Evolutionary conservation across 768 basidiomycete species (phyloP), one percentile per base, ranked within the genome.

Genomic region (Pleurotus salmoneostramineus): DNA sequence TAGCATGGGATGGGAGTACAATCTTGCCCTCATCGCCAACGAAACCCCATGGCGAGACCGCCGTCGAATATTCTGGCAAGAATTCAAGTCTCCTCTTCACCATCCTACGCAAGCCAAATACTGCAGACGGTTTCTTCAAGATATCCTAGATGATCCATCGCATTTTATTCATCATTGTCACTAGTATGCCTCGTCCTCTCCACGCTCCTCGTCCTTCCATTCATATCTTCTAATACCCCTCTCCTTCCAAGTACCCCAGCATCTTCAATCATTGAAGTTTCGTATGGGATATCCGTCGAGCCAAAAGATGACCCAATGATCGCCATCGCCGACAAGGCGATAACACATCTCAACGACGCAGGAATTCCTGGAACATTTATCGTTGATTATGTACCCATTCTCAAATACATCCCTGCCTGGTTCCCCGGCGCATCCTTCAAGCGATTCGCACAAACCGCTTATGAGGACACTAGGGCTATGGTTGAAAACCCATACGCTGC

Each of bases 1-100:
- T 50, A 78, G 79, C 36, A 75, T 78, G 66, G 77, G 77, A 2
- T 74, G 71, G 64, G 69, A 69, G 17, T 78, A 72, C 69, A 64
- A 70, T 42, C 70, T 80, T 49, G 68, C 68, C 2, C 61, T 73
- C 37, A 70, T 77, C 70, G 69, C 67, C 2, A 79, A 80, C 50
- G 74, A 74, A 14, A 64, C 70, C 36, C 49, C 51, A 32, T 80
- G 80, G 80, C 73, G 69, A 45, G 68, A 68, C 8, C 72, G 72
- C 15, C 71, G 80, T 5, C 69, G 73, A 14, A 49, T 72, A 10
- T 78, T 81, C 61, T 69, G 72, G 40, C 65, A 74, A 50, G 72
- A 79, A 56, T 75, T 80, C 59, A 72, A 73, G 0, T 63, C 67
- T 0, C 51, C 56, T 11, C 59, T 67, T 6, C 75, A 74, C 57